Evolutionary conservation across 345 rosid genomes (phyloP).

Genomic region (Corymbia maculata): DNA sequence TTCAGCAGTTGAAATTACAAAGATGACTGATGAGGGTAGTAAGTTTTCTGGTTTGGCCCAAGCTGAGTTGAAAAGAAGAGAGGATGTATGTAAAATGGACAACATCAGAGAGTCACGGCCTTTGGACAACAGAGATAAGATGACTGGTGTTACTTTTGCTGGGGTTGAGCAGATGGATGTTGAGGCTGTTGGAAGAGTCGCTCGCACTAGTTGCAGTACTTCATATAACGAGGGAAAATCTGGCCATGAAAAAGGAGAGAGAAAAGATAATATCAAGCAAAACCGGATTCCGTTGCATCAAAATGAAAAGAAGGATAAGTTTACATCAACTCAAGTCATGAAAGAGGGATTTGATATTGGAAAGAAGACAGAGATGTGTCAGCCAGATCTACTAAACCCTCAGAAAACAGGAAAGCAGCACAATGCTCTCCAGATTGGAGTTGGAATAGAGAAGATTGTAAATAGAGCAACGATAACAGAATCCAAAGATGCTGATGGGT

Average conservation of each 20-base stretch:
- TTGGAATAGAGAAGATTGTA: constrained; percentile 22
- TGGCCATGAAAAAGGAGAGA: constrained; percentile 19
- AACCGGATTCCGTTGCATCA: constrained; percentile 8
- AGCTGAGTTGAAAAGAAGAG: constrained; percentile 2
- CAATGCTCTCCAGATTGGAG: constrained; percentile 11
- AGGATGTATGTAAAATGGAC: not conserved
- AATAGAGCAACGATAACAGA: constrained; percentile 16
- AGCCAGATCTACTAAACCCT: constrained; percentile 9
- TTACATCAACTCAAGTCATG: constrained; percentile 18
- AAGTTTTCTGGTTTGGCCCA: constrained; percentile 6
- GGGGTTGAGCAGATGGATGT: constrained; percentile 9
- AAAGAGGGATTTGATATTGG: constrained; percentile 21
- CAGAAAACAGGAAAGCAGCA: constrained; percentile 20
- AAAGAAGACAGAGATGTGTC: constrained; percentile 16
- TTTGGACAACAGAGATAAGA: constrained; percentile 7
- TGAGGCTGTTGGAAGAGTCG: constrained; percentile 12
- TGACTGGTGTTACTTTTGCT: constrained; percentile 6
- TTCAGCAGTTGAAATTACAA: constrained; percentile 3
- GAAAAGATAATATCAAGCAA: constrained; percentile 12
- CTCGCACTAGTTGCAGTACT: constrained; percentile 7
- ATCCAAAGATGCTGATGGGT: constrained; percentile 44
- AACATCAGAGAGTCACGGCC: constrained; percentile 1
- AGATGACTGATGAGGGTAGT: not conserved
- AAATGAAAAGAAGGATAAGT: constrained; percentile 26
- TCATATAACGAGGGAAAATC: constrained; percentile 21